phyloP scores from a whole-genome alignment of 371 early-diverging fungal genomes.

The Apophysomyces trapeziformis region DNA sequence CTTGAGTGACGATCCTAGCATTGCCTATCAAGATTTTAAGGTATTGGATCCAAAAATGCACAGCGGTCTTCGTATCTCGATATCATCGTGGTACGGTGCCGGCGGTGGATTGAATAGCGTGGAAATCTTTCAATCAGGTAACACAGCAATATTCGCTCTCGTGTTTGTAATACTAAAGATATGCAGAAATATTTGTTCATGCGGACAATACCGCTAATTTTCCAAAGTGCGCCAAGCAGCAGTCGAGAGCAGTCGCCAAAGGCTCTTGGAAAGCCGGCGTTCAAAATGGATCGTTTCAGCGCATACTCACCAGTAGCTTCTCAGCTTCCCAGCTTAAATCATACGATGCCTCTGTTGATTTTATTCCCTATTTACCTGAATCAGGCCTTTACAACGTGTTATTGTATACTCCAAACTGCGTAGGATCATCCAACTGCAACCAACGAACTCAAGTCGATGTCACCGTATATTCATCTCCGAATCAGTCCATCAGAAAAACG shows the following conservation, averaged over 20 bases:
- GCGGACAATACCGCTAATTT: constrained; percentile 17
- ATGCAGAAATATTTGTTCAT: constrained; percentile 32
- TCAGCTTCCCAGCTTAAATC: constrained; percentile 26
- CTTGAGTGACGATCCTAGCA: constrained; percentile 44
- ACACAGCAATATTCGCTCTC: constrained; percentile 3
- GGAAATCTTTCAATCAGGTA: constrained; percentile 71
- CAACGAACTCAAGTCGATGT: constrained; percentile 50
- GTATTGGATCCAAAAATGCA: constrained; percentile 48
- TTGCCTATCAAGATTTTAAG: constrained; percentile 64
- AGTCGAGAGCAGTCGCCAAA: constrained; percentile 22
- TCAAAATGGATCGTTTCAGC: constrained; percentile 27
- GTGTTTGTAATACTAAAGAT: neutral
- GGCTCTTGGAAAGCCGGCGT: constrained; percentile 29
- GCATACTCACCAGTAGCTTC: constrained; percentile 27
- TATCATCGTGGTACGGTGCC: constrained; percentile 73
- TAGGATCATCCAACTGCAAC: constrained; percentile 46
- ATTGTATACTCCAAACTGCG: constrained; percentile 66
- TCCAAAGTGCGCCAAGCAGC: constrained; percentile 15
- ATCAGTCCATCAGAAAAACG: constrained; percentile 23
- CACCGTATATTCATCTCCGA: constrained; percentile 30
- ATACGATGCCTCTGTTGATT: constrained; percentile 43
- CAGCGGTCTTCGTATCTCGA: constrained; percentile 63
- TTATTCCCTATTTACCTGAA: constrained; percentile 66
- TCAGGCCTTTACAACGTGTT: constrained; percentile 68
- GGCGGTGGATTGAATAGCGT: constrained; percentile 76